Evolutionary conservation across 2,329 filamentous ascomycete genomes (phyloP), one percentile per base, ranked within the genome.

Genomic region (Pseudogymnoascus sp.): DNA sequence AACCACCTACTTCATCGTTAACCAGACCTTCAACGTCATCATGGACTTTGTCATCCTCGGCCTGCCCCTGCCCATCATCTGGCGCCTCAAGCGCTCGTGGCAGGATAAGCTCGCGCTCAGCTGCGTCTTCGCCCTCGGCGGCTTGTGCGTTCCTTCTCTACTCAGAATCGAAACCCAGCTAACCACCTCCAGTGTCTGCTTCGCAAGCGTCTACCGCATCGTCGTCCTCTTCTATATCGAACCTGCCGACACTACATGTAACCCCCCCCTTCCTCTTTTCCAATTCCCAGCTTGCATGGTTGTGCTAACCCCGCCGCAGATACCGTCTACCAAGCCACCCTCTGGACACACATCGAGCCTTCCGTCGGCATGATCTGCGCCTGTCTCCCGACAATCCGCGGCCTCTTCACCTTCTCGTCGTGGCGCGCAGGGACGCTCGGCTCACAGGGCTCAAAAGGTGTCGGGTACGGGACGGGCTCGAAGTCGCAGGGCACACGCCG

Each of bases 161-260:
- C 18, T 36, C 21, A 3, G 11, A 34, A 37, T 25, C 36, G 14
- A 56, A 43, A 12, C 46, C 14, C 7, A 31, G 23, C 31, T 49
- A 62, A 38, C 25, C 6, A 23, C n/a, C 36, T 28, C 14, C 28
- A 65, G 63, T 25, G 65, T 66, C 31, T 66, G 64, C 43, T 65
- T 68, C 8, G 66, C 67, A 11, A 68, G 64, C 62, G 66, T 70
- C 53, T 59, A 68, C 28, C 61, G 67, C 34, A 65, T 70, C 23
- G 49, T 68, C 3, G 67, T 66, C 8, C 63, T 70, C n/a, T 56
- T 62, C 11, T 63, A 59, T 6, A 66, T 70, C 21, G 64, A 68
- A 43, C 31, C 60, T n/a, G 65, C 62, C 3, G 68, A 70, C 37
- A 56, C 69, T 18, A 67, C 65, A 40, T 69, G 68, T 68, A 49